A percentile compares a stretch with the other conserved stretches of the same genome.
Evolutionary conservation across 495 filamentous ascomycete genomes (phyloP).

Genomic region (Aspergillus wentii): DNA sequence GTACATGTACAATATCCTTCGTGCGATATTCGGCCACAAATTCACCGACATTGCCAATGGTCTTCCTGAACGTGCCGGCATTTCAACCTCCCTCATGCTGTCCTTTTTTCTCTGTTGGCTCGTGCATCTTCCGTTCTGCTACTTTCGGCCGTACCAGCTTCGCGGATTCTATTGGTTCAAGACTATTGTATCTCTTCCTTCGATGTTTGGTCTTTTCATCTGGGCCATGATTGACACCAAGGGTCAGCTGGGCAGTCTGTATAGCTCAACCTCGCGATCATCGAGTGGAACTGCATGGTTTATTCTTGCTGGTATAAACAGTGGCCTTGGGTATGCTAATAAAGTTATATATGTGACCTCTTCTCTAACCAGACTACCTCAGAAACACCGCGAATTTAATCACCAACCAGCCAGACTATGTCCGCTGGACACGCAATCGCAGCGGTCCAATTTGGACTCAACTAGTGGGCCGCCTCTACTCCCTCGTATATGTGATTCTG

Average conservation of each 20-base stretch:
- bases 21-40: conserved; percentile 52
- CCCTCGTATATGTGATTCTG: no score
- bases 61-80: conserved; percentile 44
- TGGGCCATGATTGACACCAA: conserved; percentile 27
- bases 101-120: conserved; percentile 50
- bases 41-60: conserved; percentile 37
- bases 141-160: conserved; percentile 25
- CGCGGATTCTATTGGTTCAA: conserved; percentile 27
- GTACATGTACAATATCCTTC: conserved; percentile 52
- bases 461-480: no score
- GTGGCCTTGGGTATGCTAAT: conserved; percentile 23
- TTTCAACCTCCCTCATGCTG: conserved; percentile 51
- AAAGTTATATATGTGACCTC: conserved; percentile 30
- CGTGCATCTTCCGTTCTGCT: conserved; percentile 24
- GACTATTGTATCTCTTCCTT: conserved; percentile 20
- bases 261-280: conserved; percentile 11
- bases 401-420: no score
- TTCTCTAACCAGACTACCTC: conserved; percentile 43
- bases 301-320: conserved; percentile 36
- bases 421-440: conserved; percentile 29
- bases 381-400: no score
- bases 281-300: conserved; percentile 25
- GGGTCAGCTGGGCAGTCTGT: conserved; percentile 25
- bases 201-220: conserved; percentile 27
- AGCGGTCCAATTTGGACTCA: conserved; percentile 33